A percentile compares a stretch with the other conserved stretches of the same genome.
Conservation (phyloP, 2,329 filamentous ascomycete genomes). For the Colletotrichum endophyticum region DNA sequence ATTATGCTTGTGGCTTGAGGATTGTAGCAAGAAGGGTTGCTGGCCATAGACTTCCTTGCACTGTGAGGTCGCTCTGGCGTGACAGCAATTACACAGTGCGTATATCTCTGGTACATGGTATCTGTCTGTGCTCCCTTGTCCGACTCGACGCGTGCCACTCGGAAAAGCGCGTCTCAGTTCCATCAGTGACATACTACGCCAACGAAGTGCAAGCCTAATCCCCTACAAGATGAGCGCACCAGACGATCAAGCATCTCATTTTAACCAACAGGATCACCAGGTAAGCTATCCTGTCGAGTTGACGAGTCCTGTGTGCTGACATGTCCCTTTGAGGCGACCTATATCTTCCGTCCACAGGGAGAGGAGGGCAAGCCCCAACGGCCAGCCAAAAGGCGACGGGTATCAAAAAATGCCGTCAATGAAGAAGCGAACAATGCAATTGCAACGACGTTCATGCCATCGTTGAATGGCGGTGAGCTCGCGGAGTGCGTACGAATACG, state of each 20-base stretch:
- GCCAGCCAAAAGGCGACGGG: slow-evolving; percentile 63
- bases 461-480: slow-evolving; percentile 61
- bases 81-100: background rate
- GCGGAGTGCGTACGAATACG: slow-evolving; percentile 55
- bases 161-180: background rate
- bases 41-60: background rate
- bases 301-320: background rate
- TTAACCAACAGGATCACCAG: slow-evolving; percentile 47
- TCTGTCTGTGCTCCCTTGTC: background rate
- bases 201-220: background rate
- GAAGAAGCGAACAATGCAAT: slow-evolving; percentile 11
- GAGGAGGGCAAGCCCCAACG: slow-evolving; percentile 36
- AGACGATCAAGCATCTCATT: background rate
- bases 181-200: background rate
- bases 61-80: background rate
- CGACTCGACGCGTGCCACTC: slow-evolving; percentile 1
- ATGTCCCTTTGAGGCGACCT: slow-evolving; percentile 56
- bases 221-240: background rate
- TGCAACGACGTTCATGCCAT: slow-evolving; percentile 48
- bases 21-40: background rate
- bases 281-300: slow-evolving; percentile 27
- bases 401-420: slow-evolving; percentile 42
- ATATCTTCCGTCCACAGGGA: slow-evolving; percentile 62
- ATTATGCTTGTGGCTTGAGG: background rate
- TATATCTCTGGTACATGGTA: background rate